phyloP scores from a whole-genome alignment of 2,329 filamentous ascomycete genomes.

The Colletotrichum sp. region DNA sequence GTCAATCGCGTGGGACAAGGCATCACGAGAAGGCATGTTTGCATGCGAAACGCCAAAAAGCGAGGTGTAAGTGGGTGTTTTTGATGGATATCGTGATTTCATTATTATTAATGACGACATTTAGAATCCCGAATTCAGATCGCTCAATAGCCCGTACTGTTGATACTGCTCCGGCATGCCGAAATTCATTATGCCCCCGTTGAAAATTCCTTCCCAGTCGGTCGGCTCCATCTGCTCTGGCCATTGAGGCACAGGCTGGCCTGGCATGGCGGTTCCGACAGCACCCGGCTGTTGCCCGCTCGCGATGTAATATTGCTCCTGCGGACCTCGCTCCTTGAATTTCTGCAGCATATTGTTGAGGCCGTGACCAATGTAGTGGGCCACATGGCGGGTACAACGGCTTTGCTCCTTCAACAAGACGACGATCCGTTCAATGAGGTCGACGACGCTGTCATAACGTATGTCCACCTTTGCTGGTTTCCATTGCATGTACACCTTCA shows the following conservation, averaged over 20 bases:
- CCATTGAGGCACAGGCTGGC: constrained; percentile 1
- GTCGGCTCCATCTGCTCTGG: constrained; percentile 16
- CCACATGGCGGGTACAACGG: constrained; percentile 31
- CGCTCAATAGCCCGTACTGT: constrained; percentile 28
- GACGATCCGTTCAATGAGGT: constrained; percentile 29
- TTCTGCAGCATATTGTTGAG: constrained; percentile 33
- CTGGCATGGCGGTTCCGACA: neutral
- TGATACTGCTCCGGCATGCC: constrained; percentile 24
- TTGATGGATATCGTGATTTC: neutral
- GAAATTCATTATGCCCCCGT: constrained; percentile 23
- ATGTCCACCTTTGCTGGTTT: constrained; percentile 29
- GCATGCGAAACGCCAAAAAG: neutral
- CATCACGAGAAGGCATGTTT: neutral
- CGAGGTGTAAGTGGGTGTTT: neutral
- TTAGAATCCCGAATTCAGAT: constrained; percentile 27
- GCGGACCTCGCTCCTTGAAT: constrained; percentile 26
- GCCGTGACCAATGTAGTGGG: constrained; percentile 32
- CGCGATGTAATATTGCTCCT: neutral
- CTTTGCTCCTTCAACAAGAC: constrained; percentile 26
- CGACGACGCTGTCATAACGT: constrained; percentile 34
- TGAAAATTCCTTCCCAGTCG: constrained; percentile 33
- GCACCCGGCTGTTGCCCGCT: neutral
- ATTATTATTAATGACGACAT: neutral
- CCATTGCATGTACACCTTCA: constrained; percentile 37
- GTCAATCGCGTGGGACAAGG: neutral